A percentile compares a stretch with the other conserved stretches of the same genome.
Evolutionary conservation across 352 stramenopile genomes (phyloP).

Genomic region (Globisporangium middletonii): DNA sequence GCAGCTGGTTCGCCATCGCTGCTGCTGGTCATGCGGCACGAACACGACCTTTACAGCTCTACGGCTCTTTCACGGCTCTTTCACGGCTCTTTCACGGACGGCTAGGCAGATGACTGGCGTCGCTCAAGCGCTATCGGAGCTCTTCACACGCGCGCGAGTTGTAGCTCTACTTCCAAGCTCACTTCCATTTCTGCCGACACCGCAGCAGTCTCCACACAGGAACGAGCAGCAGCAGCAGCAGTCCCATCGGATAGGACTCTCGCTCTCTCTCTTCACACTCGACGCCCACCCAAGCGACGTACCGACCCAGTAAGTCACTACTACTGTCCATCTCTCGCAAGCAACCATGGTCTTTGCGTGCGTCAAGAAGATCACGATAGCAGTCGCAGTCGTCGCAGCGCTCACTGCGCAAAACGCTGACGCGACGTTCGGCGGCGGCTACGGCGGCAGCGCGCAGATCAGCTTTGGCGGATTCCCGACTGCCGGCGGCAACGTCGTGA

Average conservation of each 20-base stretch:
- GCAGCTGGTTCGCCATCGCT: neutral
- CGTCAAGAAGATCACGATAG: conserved; percentile 15
- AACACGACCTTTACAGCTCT: neutral
- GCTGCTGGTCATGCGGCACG: neutral
- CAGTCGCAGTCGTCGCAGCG: conserved; percentile 12
- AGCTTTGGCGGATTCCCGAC: conserved; percentile 7
- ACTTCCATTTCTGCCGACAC: conserved; percentile 9
- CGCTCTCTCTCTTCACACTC: neutral
- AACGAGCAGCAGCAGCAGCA: neutral
- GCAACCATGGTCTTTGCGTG: conserved; percentile 13
- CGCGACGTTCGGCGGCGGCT: conserved; percentile 10
- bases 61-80: neutral
- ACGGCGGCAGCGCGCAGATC: conserved; percentile 8
- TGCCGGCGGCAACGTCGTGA: conserved; percentile 1
- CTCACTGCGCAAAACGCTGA: conserved; percentile 8
- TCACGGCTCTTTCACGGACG: neutral
- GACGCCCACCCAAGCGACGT: neutral
- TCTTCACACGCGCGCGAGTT: neutral
- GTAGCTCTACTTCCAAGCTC: neutral
- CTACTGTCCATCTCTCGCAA: neutral
- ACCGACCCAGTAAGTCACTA: neutral
- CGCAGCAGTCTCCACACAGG: conserved; percentile 4
- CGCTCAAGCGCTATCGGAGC: neutral
- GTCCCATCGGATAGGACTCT: conserved; percentile 6
- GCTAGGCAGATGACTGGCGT: neutral